Base-by-base conservation (phyloP, 495 filamentous ascomycete species). In the Hypoxylon lienhwacheense region DNA sequence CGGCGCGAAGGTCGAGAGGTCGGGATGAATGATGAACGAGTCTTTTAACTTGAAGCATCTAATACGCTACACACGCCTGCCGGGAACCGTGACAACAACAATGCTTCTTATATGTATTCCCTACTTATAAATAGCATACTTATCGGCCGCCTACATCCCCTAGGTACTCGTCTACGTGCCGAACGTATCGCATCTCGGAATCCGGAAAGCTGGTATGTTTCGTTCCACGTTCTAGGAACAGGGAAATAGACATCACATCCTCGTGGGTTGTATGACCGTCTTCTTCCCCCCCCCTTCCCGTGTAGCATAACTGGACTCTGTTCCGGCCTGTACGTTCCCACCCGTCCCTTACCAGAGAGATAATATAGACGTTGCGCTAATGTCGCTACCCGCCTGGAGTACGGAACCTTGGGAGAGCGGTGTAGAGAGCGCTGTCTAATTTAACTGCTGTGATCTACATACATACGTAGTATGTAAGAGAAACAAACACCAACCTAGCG, bases 151-250 rank as follows among this genome's bases (percentile, higher is more conserved):
- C 19, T 17, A 16, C 22, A 31, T 22, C 28, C 37, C 12, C 40
- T 28, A 28, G 31, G 22, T 20, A 15, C 17, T 4, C n/a, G n/a
- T n/a, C n/a, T n/a, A n/a, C n/a, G 19, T 7, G 17, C 17, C 35
- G 11, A 25, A 21, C 25, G 20, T 26, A 12, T 32, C 31, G 40
- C 15, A 46, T 34, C 41, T 61, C 61, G 61, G 64, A 59, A 53
- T 59, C 57, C 61, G 64, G 61, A 53, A 65, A 51, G 44, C 50
- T 49, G 42, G 50, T 56, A n/a, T n/a, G 50, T 39, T 62, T 58
- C 47, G 48, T 37, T n/a, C 44, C 44, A 54, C 48, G 54, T 49
- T 48, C 48, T 54, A 59, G 45, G 44, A 22, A 28, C 26, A 21
- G 53, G 48, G 59, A 15, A 52, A 45, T 47, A 19, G 29, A 37